Evolutionary conservation across 148 eudicot species (phyloP).

Genomic region (Amaranthus hypochondriacus): DNA sequence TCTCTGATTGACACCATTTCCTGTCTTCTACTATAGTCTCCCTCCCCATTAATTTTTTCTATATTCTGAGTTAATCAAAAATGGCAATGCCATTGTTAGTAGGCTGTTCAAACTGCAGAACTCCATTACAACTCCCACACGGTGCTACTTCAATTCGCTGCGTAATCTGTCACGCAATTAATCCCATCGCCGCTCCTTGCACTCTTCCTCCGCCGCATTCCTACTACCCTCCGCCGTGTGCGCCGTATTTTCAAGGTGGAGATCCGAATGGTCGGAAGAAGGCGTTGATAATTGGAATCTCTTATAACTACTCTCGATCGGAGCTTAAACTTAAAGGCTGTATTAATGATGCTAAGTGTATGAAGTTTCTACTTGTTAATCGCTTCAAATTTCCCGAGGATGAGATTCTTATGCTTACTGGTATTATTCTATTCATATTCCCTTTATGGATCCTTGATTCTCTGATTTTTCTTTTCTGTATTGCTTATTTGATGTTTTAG

Average conservation of each 20-base stretch:
- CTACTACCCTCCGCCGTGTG: conserved; percentile 14
- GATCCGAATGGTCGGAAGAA: conserved; percentile 52
- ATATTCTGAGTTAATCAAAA: too few species aligned
- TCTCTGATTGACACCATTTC: too few species aligned
- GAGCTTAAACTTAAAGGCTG: conserved; percentile 90
- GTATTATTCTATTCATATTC: conserved; percentile 24
- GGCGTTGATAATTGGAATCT: conserved; percentile 84
- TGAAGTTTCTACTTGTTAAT: conserved; percentile 57
- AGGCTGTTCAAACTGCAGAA: conserved; percentile 66
- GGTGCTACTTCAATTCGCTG: conserved; percentile 74
- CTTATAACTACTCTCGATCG: conserved; percentile 48
- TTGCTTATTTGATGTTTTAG: not conserved
- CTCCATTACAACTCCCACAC: conserved; percentile 69
- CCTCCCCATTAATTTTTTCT: too few species aligned
- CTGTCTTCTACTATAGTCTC: too few species aligned
- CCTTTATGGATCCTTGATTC: not conserved
- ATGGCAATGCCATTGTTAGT: conserved; percentile 42
- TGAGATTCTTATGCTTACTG: conserved; percentile 80
- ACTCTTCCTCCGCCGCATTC: conserved; percentile 24
- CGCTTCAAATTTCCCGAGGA: conserved; percentile 61
- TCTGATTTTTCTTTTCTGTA: not conserved
- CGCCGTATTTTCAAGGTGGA: conserved; percentile 1
- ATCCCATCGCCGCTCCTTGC: conserved; percentile 52
- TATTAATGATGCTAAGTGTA: conserved; percentile 88
- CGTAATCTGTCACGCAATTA: conserved; percentile 64